These are phyloP conservation scores for Ogataea glucozyma DNA, from an alignment of 805 yeast species.

Conservation along the genomic window DNA sequence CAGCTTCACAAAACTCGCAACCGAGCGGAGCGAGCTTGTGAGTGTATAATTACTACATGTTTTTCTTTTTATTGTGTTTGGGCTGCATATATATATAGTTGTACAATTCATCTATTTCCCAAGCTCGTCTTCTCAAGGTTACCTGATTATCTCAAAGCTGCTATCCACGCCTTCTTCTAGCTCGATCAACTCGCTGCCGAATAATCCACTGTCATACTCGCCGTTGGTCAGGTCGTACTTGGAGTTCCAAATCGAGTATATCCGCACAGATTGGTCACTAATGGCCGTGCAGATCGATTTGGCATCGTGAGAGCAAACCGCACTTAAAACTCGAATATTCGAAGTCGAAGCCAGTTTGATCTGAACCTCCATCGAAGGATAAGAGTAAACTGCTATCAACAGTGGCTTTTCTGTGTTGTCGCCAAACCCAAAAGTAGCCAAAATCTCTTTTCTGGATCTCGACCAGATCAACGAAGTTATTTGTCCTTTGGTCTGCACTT, in stretches of 20 bases:
- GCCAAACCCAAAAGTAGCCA: constrained; percentile 83
- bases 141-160: constrained; percentile 30
- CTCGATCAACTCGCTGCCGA: constrained; percentile 60
- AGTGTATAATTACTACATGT: constrained; percentile 5
- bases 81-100: constrained; percentile 7
- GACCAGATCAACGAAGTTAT: constrained; percentile 84
- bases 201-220: constrained; percentile 41
- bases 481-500: constrained; percentile 65
- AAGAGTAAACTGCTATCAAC: constrained; percentile 61
- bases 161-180: constrained; percentile 53
- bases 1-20: too few species aligned
- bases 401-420: constrained; percentile 46
- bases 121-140: constrained; percentile 7
- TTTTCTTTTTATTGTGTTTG: constrained; percentile 2
- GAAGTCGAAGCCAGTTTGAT: constrained; percentile 51
- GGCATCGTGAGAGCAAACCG: constrained; percentile 65
- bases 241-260: constrained; percentile 70
- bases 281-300: constrained; percentile 69
- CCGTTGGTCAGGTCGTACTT: constrained; percentile 37
- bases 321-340: constrained; percentile 62
- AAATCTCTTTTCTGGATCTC: constrained; percentile 56
- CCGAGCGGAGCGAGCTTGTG: too few species aligned
- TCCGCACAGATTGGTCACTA: constrained; percentile 75
- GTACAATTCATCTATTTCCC: constrained; percentile 9
- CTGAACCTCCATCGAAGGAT: constrained; percentile 58